These are phyloP conservation scores for Carex sylvatica DNA, from an alignment of 202 grass and related monocot genomes.

Conservation along the genomic window DNA sequence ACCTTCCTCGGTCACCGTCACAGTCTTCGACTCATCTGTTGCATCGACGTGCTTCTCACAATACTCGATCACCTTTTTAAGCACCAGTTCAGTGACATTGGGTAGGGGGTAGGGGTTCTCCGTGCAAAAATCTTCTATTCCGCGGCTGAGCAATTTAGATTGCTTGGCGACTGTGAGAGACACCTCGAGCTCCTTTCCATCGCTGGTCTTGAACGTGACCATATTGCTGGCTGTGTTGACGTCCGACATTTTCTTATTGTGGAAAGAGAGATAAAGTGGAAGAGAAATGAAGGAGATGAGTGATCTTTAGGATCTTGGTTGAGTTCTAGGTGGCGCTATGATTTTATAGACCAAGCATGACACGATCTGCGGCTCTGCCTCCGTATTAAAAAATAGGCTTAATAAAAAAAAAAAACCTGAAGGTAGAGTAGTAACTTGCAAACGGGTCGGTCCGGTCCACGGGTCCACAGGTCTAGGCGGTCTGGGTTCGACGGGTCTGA, in stretches of 20 bases:
- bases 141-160: slow-evolving; percentile 6
- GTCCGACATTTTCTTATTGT: neutral
- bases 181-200: slow-evolving; percentile 25
- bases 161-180: slow-evolving; percentile 20
- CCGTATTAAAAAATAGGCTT: too few relatives aligned
- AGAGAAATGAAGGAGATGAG: neutral
- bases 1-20: neutral
- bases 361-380: too few relatives aligned
- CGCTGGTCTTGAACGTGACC: slow-evolving; percentile 26
- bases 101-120: slow-evolving; percentile 11
- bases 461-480: too few relatives aligned
- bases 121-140: slow-evolving; percentile 30
- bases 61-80: slow-evolving; percentile 32
- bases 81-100: slow-evolving; percentile 3
- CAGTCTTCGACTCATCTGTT: slow-evolving; percentile 18
- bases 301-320: too few relatives aligned
- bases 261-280: neutral
- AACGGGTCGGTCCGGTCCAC: too few relatives aligned
- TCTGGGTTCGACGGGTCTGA: too few relatives aligned
- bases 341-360: too few relatives aligned
- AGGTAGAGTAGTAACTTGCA: too few relatives aligned
- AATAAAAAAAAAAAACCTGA: too few relatives aligned
- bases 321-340: too few relatives aligned
- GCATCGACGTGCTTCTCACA: slow-evolving; percentile 33
- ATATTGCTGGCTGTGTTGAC: neutral